Percentiles rank a stretch among this genome's conserved stretches.
phyloP scores from a whole-genome alignment of 306 rosid species.

The Oxytropis ochrocephala region DNA sequence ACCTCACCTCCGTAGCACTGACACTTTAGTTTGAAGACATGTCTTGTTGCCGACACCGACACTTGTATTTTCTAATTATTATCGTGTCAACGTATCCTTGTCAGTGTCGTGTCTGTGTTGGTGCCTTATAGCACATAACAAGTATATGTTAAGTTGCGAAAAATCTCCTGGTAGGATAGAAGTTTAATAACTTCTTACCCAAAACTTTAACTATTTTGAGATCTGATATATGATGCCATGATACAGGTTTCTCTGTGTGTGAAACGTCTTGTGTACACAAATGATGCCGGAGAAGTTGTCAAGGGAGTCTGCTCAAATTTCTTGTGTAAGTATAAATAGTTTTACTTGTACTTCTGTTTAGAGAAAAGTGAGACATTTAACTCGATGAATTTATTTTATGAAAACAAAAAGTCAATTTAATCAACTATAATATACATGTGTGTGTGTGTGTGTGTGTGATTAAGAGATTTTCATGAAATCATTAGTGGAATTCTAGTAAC shows the following conservation, averaged over 20 bases:
- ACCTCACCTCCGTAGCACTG: too few relatives aligned
- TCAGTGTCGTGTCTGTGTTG: too few relatives aligned
- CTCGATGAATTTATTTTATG: too few relatives aligned
- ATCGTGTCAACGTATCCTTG: too few relatives aligned
- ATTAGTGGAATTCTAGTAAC: too few relatives aligned
- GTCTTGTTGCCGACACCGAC: too few relatives aligned
- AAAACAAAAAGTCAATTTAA: too few relatives aligned
- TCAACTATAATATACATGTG: neutral
- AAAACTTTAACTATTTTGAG: neutral
- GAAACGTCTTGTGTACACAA: conserved; percentile 88
- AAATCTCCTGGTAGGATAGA: neutral
- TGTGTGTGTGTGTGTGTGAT: too few relatives aligned
- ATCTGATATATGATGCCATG: conserved; percentile 1
- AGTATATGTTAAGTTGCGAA: neutral
- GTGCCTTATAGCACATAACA: neutral
- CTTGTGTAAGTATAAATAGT: conserved; percentile 59
- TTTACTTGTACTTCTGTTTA: conserved; percentile 13
- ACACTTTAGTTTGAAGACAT: too few relatives aligned
- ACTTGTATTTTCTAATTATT: too few relatives aligned
- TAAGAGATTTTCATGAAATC: too few relatives aligned
- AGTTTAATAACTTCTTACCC: neutral
- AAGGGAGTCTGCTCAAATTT: conserved; percentile 97
- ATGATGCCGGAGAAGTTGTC: conserved; percentile 79
- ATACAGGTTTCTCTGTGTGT: conserved; percentile 94
- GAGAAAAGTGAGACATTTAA: neutral